A percentile compares a stretch with the other conserved stretches of the same genome.
These are phyloP conservation scores for Aspergillus texensis DNA, from an alignment of 2,329 filamentous ascomycete genomes.

Conservation along the genomic window DNA sequence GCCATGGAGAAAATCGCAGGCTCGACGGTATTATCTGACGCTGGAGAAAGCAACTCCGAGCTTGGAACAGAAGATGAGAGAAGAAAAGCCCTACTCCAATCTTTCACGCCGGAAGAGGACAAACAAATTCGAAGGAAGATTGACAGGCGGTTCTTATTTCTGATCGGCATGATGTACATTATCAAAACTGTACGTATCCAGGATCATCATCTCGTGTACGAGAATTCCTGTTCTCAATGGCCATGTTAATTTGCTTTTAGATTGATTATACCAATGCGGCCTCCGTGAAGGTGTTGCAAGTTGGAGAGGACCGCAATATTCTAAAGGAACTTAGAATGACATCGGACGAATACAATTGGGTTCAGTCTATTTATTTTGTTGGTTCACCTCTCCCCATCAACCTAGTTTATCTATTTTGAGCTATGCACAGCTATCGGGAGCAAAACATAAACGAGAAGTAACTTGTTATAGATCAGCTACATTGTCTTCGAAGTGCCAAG, in stretches of 20 bases:
- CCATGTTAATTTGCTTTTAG: not conserved
- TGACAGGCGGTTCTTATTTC: constrained; percentile 12
- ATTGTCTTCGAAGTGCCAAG: constrained; percentile 19
- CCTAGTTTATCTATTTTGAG: not conserved
- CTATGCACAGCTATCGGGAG: not conserved
- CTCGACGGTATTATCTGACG: not conserved
- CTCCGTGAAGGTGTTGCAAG: constrained; percentile 16
- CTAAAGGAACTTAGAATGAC: constrained; percentile 12
- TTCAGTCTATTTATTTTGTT: constrained; percentile 19
- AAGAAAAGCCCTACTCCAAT: constrained; percentile 11
- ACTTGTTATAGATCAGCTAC: constrained; percentile 14
- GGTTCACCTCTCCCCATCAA: not conserved
- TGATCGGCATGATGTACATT: constrained; percentile 17
- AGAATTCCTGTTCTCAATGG: not conserved
- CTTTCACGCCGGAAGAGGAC: constrained; percentile 17
- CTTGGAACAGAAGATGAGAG: constrained; percentile 7
- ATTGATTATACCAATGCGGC: constrained; percentile 19
- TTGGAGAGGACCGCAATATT: constrained; percentile 13
- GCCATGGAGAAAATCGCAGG: not conserved
- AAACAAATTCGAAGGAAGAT: constrained; percentile 14
- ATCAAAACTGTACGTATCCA: constrained; percentile 12
- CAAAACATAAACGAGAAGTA: not conserved
- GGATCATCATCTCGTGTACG: not conserved
- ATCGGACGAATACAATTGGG: constrained; percentile 18
- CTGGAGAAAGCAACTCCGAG: not conserved